A percentile compares a stretch with the other conserved stretches of the same genome.
These are phyloP conservation scores for Aureobasidium sp. DNA, from an alignment of 2,329 filamentous ascomycete genomes.

Conservation along the genomic window DNA sequence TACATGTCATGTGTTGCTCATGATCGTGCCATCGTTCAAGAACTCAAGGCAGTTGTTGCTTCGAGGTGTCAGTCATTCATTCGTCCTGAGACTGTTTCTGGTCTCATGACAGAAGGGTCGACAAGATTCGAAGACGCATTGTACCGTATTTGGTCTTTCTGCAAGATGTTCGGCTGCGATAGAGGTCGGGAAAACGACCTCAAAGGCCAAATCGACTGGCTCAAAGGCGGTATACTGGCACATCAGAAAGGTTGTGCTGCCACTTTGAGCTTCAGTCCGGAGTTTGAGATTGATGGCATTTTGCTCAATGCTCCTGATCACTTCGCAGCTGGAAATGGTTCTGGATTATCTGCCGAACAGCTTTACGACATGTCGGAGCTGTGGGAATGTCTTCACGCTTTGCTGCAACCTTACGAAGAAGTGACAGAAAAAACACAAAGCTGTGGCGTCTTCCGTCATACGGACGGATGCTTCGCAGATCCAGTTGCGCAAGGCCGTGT, in stretches of 20 bases:
- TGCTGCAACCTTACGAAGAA: slow-evolving; percentile 50
- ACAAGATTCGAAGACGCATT: slow-evolving; percentile 54
- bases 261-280: slow-evolving; percentile 40
- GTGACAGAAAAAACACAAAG: slow-evolving; percentile 48
- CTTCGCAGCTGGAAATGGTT: slow-evolving; percentile 52
- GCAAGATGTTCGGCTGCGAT: slow-evolving; percentile 53
- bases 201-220: slow-evolving; percentile 55
- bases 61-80: slow-evolving; percentile 50
- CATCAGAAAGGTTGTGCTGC: slow-evolving; percentile 39
- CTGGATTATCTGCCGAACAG: slow-evolving; percentile 48
- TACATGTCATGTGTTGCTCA: slow-evolving; percentile 47
- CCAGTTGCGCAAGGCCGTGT: slow-evolving; percentile 46
- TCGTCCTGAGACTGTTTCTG: slow-evolving; percentile 48
- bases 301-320: slow-evolving; percentile 49
- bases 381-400: slow-evolving; percentile 53
- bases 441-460: slow-evolving; percentile 49
- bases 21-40: slow-evolving; percentile 47
- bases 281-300: slow-evolving; percentile 46
- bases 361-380: slow-evolving; percentile 59
- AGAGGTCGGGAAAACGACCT: slow-evolving; percentile 54
- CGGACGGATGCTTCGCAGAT: slow-evolving; percentile 40
- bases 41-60: slow-evolving; percentile 50
- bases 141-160: slow-evolving; percentile 61
- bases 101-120: slow-evolving; percentile 42
- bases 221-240: slow-evolving; percentile 50